Conservation (phyloP, 148 eudicot species). For the Persicaria tinctoria region DNA sequence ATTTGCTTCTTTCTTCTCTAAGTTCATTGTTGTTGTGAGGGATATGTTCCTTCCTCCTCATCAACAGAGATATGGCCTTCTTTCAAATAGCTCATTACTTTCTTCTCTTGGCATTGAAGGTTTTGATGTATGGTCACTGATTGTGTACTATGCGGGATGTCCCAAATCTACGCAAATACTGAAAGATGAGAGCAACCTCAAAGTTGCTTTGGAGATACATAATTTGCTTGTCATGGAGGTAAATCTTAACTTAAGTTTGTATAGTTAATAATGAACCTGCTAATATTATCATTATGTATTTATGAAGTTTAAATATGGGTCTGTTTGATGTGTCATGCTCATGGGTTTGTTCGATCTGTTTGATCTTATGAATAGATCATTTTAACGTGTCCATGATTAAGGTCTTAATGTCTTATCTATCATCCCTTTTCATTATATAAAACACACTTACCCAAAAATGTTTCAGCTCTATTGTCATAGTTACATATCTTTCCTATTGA, state of each 20-base stretch:
- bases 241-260: background rate
- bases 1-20: conserved; percentile 50
- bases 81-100: conserved; percentile 54
- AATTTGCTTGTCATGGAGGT: conserved; percentile 53
- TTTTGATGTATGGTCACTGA: conserved; percentile 59
- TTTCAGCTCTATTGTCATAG: too few species aligned
- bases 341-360: too few species aligned
- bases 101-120: conserved; percentile 44
- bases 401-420: too few species aligned
- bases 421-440: too few species aligned
- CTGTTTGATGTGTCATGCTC: too few species aligned
- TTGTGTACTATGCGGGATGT: conserved; percentile 56
- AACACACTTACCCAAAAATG: too few species aligned
- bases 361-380: too few species aligned
- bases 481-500: background rate
- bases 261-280: background rate
- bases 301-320: background rate
- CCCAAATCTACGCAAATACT: conserved; percentile 53
- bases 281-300: background rate
- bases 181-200: conserved; percentile 42
- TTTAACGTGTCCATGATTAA: too few species aligned
- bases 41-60: conserved; percentile 72
- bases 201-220: conserved; percentile 37
- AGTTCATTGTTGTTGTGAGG: conserved; percentile 42
- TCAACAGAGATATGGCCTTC: conserved; percentile 57